Conservation (phyloP, 2,329 filamentous ascomycete species). For the Cercospora canescens region DNA sequence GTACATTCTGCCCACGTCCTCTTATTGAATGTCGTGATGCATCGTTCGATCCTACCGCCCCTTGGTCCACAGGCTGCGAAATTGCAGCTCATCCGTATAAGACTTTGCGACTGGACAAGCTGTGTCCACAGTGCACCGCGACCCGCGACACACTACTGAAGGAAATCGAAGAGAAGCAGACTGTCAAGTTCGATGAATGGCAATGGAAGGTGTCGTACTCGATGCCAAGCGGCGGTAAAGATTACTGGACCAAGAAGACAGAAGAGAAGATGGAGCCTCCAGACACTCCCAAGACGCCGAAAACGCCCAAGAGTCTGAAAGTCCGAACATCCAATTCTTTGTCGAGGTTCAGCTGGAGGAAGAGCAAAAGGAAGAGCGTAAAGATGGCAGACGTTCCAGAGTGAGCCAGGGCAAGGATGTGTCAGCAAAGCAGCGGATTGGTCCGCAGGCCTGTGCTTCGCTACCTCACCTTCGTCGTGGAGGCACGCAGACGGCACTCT, state of each 20-base stretch:
- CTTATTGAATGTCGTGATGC: constrained; percentile 38
- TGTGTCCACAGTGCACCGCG: constrained; percentile 37
- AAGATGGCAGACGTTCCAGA: background rate
- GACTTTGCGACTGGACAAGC: constrained; percentile 34
- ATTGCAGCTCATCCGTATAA: constrained; percentile 39
- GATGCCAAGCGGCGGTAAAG: constrained; percentile 29
- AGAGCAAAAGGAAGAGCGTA: constrained; percentile 22
- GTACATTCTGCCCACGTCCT: constrained; percentile 35
- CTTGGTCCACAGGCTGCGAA: constrained; percentile 30
- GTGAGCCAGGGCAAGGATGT: background rate
- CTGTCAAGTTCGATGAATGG: constrained; percentile 41
- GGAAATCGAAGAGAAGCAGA: constrained; percentile 29
- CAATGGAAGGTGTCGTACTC: constrained; percentile 45
- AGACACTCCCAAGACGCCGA: constrained; percentile 4
- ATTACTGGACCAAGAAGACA: constrained; percentile 31
- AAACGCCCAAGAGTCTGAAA: background rate
- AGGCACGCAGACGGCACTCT: background rate
- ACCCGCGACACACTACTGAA: constrained; percentile 31
- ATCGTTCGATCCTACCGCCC: constrained; percentile 25
- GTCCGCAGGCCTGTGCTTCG: background rate
- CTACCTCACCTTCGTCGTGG: background rate
- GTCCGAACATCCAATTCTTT: background rate
- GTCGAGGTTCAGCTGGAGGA: constrained; percentile 30
- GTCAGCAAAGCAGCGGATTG: constrained; percentile 4
- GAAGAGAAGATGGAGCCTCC: constrained; percentile 15